Conservation (phyloP, 768 basidiomycete species). For the Russula sp. region DNA sequence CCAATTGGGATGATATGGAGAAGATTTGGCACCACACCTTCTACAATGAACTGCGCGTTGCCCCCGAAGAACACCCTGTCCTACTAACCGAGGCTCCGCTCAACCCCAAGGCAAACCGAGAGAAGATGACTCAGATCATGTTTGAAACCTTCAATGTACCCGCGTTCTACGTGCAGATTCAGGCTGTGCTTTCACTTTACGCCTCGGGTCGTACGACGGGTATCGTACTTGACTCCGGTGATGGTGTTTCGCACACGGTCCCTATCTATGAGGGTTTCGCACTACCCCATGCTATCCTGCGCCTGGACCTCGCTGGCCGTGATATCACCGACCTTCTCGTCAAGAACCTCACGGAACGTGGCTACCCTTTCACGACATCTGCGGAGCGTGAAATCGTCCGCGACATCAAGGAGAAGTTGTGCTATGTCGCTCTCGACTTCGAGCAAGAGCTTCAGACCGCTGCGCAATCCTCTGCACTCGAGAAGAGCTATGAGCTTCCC, state of each 20-base stretch:
- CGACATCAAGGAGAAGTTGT: slow-evolving; percentile 92
- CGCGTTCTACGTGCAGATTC: slow-evolving; percentile 70
- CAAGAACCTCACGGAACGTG: slow-evolving; percentile 86
- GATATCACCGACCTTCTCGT: slow-evolving; percentile 81
- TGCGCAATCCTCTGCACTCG: slow-evolving; percentile 80
- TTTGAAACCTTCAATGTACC: slow-evolving; percentile 74
- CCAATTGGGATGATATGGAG: slow-evolving; percentile 99
- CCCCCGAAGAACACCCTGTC: slow-evolving; percentile 71
- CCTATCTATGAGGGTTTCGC: slow-evolving; percentile 96
- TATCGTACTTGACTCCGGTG: slow-evolving; percentile 94
- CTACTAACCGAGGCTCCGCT: slow-evolving; percentile 67
- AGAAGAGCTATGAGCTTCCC: slow-evolving; percentile 92
- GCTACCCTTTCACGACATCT: slow-evolving; percentile 90
- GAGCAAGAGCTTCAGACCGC: slow-evolving; percentile 91
- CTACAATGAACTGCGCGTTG: slow-evolving; percentile 77
- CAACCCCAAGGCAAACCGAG: slow-evolving; percentile 68
- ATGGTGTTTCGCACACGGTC: slow-evolving; percentile 94
- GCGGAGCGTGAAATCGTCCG: slow-evolving; percentile 93
- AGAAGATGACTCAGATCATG: slow-evolving; percentile 78
- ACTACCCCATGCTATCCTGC: slow-evolving; percentile 87
- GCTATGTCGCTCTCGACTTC: slow-evolving; percentile 92
- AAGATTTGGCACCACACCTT: slow-evolving; percentile 99
- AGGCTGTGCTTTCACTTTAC: slow-evolving; percentile 73
- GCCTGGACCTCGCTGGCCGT: slow-evolving; percentile 89
- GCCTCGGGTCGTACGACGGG: slow-evolving; percentile 93